phyloP scores from a whole-genome alignment of 2,329 filamentous ascomycete species.

The Fragosphaeria purpurea region DNA sequence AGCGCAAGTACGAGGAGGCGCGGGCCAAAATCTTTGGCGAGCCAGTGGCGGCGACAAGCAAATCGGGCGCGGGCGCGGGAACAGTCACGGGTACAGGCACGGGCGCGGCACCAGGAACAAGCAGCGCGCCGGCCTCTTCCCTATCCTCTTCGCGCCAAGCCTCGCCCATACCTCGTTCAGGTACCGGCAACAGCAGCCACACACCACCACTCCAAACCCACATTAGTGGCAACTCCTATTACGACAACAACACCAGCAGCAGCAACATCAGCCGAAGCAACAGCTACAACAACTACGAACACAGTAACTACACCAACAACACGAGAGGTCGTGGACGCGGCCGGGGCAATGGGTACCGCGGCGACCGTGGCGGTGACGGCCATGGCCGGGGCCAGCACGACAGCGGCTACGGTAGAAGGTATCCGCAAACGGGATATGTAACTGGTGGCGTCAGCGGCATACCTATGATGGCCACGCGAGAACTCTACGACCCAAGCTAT shows the following conservation, averaged over 20 bases:
- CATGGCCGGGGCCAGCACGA: constrained; percentile 2
- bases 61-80: constrained; percentile 20
- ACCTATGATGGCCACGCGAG: constrained; percentile 28
- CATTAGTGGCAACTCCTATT: background rate
- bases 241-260: constrained; percentile 15
- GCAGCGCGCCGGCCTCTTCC: background rate
- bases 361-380: constrained; percentile 1
- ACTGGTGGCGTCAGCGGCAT: background rate
- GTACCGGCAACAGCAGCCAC: background rate
- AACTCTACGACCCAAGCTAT: constrained; percentile 72
- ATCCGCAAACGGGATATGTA: constrained; percentile 17
- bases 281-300: background rate
- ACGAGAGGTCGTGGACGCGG: constrained; percentile 38
- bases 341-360: constrained; percentile 16
- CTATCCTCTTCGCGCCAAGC: constrained; percentile 7
- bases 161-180: constrained; percentile 2
- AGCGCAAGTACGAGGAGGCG: constrained; percentile 80
- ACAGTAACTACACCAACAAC: constrained; percentile 14
- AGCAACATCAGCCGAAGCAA: constrained; percentile 9
- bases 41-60: constrained; percentile 3
- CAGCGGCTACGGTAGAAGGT: background rate
- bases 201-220: background rate
- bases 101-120: background rate
- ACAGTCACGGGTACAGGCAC: background rate
- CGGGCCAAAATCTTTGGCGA: constrained; percentile 77